Percentiles rank a stretch among this genome's conserved stretches.
These are phyloP conservation scores for Cordyceps tenuipes DNA, from an alignment of 2,329 filamentous ascomycete genomes.

Conservation along the genomic window DNA sequence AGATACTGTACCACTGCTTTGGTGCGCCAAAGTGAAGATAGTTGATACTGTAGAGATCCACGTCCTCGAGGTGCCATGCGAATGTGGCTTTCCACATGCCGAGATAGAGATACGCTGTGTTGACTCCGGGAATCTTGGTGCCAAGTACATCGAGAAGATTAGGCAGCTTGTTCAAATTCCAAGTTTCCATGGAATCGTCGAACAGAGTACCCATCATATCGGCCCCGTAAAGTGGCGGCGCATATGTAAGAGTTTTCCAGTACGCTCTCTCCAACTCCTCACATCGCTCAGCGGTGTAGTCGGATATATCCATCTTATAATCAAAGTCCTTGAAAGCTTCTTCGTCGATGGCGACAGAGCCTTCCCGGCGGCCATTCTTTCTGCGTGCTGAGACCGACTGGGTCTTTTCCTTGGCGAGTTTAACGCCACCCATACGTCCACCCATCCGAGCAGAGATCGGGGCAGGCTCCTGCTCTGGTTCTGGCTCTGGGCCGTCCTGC, in stretches of 20 bases:
- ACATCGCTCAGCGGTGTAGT: conserved; percentile 85
- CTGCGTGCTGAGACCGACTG: conserved; percentile 79
- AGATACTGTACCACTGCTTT: conserved; percentile 99
- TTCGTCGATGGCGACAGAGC: conserved; percentile 75
- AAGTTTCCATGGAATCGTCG: conserved; percentile 70
- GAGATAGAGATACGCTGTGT: conserved; percentile 93
- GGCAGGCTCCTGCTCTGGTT: conserved; percentile 28
- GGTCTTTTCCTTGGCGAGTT: conserved; percentile 48
- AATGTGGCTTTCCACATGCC: conserved; percentile 99
- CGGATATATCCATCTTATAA: conserved; percentile 78
- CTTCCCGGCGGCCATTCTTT: conserved; percentile 75
- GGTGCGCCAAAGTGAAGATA: conserved; percentile 98
- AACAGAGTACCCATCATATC: conserved; percentile 96
- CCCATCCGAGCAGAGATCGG: conserved; percentile 16
- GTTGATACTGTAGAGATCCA: conserved; percentile 99
- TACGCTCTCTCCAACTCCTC: conserved; percentile 91
- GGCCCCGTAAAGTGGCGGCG: conserved; percentile 87
- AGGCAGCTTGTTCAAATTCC: conserved; percentile 92
- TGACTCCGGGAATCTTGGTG: conserved; percentile 93
- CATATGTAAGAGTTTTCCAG: conserved; percentile 96
- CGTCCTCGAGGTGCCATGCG: conserved; percentile 97
- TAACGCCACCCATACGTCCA: conserved; percentile 36
- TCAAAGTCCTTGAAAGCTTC: conserved; percentile 85
- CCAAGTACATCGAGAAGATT: conserved; percentile 91
- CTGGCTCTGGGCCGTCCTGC: conserved; percentile 33